These are phyloP conservation scores for Calcarisporium arbuscula DNA, from an alignment of 2,329 filamentous ascomycete species.

Conservation along the genomic window DNA sequence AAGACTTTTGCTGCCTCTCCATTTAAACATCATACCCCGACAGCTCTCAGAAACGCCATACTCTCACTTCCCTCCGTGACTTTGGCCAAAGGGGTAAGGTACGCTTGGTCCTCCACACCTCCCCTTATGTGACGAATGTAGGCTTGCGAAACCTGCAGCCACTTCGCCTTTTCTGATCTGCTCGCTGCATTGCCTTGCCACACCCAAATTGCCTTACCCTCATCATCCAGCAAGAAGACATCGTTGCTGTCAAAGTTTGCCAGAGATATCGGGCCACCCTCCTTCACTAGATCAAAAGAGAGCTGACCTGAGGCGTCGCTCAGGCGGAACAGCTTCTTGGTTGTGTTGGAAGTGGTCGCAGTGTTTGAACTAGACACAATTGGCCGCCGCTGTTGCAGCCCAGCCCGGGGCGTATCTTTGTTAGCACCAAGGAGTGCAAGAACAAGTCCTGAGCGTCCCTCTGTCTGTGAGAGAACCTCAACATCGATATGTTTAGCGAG, in stretches of 20 bases:
- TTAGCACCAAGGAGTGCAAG: slow-evolving; percentile 50
- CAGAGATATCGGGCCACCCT: slow-evolving; percentile 37
- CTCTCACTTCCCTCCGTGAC: slow-evolving; percentile 52
- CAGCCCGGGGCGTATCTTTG: slow-evolving; percentile 28
- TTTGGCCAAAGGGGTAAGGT: slow-evolving; percentile 48
- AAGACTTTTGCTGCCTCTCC: no score
- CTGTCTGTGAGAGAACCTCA: slow-evolving; percentile 57
- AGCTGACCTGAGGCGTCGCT: slow-evolving; percentile 55
- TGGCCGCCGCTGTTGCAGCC: slow-evolving; percentile 37
- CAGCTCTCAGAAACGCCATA: slow-evolving; percentile 41
- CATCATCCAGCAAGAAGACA: slow-evolving; percentile 56
- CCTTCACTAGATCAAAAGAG: slow-evolving; percentile 52
- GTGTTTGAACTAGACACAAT: slow-evolving; percentile 21
- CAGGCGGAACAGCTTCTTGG: slow-evolving; percentile 51
- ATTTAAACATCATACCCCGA: slow-evolving; percentile 22
- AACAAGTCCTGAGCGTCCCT: slow-evolving; percentile 47
- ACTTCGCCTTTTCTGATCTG: slow-evolving; percentile 49
- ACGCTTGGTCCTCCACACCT: slow-evolving; percentile 24
- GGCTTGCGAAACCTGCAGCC: slow-evolving; percentile 53
- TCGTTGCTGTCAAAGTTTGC: slow-evolving; percentile 52
- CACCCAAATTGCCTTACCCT: slow-evolving; percentile 54
- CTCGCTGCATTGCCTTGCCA: slow-evolving; percentile 59
- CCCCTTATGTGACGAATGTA: slow-evolving; percentile 39
- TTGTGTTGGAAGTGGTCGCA: slow-evolving; percentile 12
- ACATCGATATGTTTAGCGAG: slow-evolving; percentile 58